phyloP scores from a whole-genome alignment of 768 basidiomycete genomes.

The Rhizopogon sp. region DNA sequence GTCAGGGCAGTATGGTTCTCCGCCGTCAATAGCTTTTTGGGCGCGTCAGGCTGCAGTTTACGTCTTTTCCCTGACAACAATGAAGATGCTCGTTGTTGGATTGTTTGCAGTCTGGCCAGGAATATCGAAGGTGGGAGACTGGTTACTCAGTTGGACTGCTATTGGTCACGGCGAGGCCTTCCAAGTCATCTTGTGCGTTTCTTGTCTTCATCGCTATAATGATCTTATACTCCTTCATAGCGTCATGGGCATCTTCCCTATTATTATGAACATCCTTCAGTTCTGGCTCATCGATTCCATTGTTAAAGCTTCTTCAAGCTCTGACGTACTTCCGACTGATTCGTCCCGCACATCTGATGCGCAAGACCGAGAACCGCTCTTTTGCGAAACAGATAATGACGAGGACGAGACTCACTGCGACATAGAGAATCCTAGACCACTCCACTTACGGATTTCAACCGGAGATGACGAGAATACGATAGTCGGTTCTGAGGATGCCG shows the following conservation, averaged over 20 bases:
- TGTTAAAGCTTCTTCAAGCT: constrained; percentile 61
- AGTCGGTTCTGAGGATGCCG: constrained; percentile 10
- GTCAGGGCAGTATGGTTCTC: constrained; percentile 85
- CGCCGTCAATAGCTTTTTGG: constrained; percentile 74
- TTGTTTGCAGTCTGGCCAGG: constrained; percentile 68
- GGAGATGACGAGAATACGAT: constrained; percentile 20
- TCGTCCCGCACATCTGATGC: constrained; percentile 32
- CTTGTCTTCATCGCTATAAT: not conserved
- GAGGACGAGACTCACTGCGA: constrained; percentile 39
- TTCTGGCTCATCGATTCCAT: constrained; percentile 96
- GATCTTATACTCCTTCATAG: constrained; percentile 31
- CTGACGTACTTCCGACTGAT: constrained; percentile 36
- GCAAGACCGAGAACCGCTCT: constrained; percentile 59
- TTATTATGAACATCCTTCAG: constrained; percentile 83
- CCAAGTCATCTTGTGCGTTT: constrained; percentile 77
- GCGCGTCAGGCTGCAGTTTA: constrained; percentile 77
- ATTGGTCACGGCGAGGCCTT: constrained; percentile 56
- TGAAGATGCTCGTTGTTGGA: constrained; percentile 88
- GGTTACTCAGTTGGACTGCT: constrained; percentile 77
- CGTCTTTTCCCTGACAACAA: constrained; percentile 69
- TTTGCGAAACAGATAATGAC: constrained; percentile 53
- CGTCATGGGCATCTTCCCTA: constrained; percentile 89
- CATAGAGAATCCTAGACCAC: constrained; percentile 39
- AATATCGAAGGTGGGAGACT: constrained; percentile 75
- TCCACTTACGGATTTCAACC: constrained; percentile 30